phyloP scores from a whole-genome alignment of 257 asterid species.

The Apocynum venetum region DNA sequence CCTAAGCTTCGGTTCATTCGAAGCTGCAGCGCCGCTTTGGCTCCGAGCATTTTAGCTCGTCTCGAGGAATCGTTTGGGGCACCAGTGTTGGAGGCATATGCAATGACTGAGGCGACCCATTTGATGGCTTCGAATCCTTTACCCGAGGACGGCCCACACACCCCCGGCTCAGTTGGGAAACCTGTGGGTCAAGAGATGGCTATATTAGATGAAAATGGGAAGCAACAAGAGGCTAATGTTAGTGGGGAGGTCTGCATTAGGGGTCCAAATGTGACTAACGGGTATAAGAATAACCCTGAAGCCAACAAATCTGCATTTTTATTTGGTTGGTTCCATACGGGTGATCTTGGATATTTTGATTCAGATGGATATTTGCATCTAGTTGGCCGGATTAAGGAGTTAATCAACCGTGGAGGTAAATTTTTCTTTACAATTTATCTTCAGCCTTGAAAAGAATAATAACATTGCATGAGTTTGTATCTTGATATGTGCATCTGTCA shows the following conservation, averaged over 20 bases:
- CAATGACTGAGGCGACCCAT: constrained; percentile 93
- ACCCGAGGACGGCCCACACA: constrained; percentile 74
- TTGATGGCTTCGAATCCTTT: constrained; percentile 86
- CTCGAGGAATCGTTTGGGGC: constrained; percentile 83
- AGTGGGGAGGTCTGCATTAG: constrained; percentile 87
- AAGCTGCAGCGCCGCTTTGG: constrained; percentile 97
- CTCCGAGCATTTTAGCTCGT: constrained; percentile 73
- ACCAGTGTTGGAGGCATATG: constrained; percentile 88
- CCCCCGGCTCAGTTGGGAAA: constrained; percentile 78
- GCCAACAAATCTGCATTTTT: constrained; percentile 73
- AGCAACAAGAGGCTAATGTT: constrained; percentile 42
- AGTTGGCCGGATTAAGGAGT: constrained; percentile 87
- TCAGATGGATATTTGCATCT: constrained; percentile 84
- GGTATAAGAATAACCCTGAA: constrained; percentile 80
- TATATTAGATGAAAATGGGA: constrained; percentile 64
- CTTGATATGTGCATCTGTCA: neutral
- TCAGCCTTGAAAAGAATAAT: neutral
- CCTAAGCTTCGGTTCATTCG: constrained; percentile 91
- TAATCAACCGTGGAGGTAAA: constrained; percentile 95
- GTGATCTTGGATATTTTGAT: constrained; percentile 73
- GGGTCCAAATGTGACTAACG: constrained; percentile 79
- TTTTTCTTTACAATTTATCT: neutral
- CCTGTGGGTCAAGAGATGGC: constrained; percentile 97
- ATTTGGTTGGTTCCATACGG: constrained; percentile 92
- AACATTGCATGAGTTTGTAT: neutral